Conservation (phyloP, 768 basidiomycete genomes). For the Collybia mongolica region DNA sequence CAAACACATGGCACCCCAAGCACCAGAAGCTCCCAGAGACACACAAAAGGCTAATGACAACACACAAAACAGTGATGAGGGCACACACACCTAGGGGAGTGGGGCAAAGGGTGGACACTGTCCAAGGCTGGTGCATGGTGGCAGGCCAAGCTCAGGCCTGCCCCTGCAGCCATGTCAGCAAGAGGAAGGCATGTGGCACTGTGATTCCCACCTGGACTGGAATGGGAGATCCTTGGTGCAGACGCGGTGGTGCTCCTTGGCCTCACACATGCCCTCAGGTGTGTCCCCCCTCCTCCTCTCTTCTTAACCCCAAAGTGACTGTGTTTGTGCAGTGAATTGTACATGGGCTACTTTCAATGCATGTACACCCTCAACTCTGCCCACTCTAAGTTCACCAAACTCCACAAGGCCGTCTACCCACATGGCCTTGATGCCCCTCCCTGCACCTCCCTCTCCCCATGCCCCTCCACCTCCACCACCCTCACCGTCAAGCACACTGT, state of each 20-base stretch:
- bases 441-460: slow-evolving; percentile 28
- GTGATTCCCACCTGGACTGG: slow-evolving; percentile 59
- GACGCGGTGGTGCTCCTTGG: slow-evolving; percentile 73
- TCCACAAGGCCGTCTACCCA: slow-evolving; percentile 69
- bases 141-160: no score
- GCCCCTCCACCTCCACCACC: slow-evolving; percentile 31
- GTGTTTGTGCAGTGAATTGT: slow-evolving; percentile 57
- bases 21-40: no score
- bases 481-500: slow-evolving; percentile 11
- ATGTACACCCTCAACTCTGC: slow-evolving; percentile 67
- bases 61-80: no score
- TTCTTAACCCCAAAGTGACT: background rate
- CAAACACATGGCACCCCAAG: no score
- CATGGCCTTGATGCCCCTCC: slow-evolving; percentile 47
- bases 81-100: no score
- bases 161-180: no score
- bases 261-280: slow-evolving; percentile 71
- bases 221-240: slow-evolving; percentile 76
- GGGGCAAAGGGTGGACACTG: no score
- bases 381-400: slow-evolving; percentile 72
- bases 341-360: slow-evolving; percentile 78
- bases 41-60: no score
- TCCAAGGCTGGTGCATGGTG: no score
- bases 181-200: slow-evolving; percentile 32
- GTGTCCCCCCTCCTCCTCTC: slow-evolving; percentile 14